These are phyloP conservation scores for Pneumocystis sp. DNA, from an alignment of 1,139 yeast genomes.

Conservation along the genomic window DNA sequence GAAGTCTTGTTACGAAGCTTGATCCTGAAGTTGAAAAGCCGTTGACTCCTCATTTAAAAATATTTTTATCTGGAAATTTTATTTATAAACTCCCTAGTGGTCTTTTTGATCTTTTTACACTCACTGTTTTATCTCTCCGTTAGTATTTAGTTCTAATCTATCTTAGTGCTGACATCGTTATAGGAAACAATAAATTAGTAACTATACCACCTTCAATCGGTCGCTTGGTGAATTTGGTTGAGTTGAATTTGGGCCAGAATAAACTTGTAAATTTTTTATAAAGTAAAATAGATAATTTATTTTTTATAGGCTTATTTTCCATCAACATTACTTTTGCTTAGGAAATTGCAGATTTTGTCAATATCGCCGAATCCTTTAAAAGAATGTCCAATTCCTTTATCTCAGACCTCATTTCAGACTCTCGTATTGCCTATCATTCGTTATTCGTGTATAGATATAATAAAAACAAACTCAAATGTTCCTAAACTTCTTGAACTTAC, in stretches of 20 bases:
- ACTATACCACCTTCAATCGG: background rate
- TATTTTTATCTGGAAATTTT: background rate
- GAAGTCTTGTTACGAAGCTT: background rate
- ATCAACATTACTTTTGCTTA: background rate
- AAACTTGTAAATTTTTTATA: background rate
- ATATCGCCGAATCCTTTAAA: background rate
- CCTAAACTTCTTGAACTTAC: background rate
- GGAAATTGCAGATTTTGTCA: background rate
- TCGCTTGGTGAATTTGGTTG: background rate
- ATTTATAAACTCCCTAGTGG: background rate
- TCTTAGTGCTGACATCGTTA: background rate
- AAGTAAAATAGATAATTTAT: background rate
- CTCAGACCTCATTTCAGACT: background rate
- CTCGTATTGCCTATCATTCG: background rate
- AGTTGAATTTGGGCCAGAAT: background rate
- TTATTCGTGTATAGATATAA: background rate
- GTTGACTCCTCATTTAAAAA: background rate
- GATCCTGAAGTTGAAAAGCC: background rate
- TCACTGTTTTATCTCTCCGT: background rate
- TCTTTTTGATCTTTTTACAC: background rate
- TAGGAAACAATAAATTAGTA: background rate
- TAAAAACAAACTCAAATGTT: background rate
- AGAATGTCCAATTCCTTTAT: background rate
- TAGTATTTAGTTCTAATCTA: background rate
- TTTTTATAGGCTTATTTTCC: background rate